These are phyloP conservation scores for Salinomyces thailandicus DNA, from an alignment of 2,329 filamentous ascomycete species.

Conservation along the genomic window DNA sequence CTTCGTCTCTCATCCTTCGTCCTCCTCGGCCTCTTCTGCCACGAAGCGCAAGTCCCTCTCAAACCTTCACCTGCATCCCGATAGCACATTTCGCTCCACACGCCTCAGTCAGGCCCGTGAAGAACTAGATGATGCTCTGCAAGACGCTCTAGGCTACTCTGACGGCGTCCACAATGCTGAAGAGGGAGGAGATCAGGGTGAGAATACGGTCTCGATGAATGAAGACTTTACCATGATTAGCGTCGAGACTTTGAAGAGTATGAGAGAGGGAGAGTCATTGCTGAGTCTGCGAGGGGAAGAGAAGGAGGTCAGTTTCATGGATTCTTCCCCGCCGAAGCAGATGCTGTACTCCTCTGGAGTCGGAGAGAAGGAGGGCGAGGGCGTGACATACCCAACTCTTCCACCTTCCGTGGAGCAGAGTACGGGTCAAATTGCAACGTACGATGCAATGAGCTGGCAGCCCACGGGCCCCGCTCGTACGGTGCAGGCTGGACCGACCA, in stretches of 20 bases:
- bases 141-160: conserved; percentile 18
- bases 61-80: conserved; percentile 4
- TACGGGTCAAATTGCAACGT: not conserved
- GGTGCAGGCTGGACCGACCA: not conserved
- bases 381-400: no score
- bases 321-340: conserved; percentile 21
- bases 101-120: conserved; percentile 21
- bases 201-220: conserved; percentile 37
- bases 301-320: conserved; percentile 7
- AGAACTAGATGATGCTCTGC: conserved; percentile 21
- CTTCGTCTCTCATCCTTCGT: not conserved
- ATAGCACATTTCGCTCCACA: conserved; percentile 11
- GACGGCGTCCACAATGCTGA: conserved; percentile 5
- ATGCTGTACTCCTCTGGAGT: no score
- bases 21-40: not conserved
- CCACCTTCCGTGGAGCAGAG: not conserved
- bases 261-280: conserved; percentile 3
- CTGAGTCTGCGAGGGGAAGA: not conserved
- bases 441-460: conserved; percentile 21
- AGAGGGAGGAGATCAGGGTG: conserved; percentile 22
- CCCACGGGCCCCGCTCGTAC: conserved; percentile 9
- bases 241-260: conserved; percentile 34
- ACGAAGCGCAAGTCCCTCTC: not conserved
- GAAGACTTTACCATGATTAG: conserved; percentile 44
- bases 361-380: no score